These are phyloP conservation scores for Zygoascus flipseniorum DNA, from an alignment of 805 yeast species.

Conservation along the genomic window DNA sequence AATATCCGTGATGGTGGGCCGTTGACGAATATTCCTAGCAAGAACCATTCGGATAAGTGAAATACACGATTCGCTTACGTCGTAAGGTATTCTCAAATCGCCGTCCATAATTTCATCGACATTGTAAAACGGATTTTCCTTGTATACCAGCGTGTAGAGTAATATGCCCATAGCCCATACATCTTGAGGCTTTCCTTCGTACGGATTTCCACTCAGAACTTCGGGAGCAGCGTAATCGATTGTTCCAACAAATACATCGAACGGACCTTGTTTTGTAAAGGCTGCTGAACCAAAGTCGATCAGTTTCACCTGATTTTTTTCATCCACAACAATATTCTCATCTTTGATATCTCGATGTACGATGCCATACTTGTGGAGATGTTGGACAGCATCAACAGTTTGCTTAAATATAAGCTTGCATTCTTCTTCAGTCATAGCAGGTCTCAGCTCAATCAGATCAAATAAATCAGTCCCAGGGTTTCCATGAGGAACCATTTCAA, in stretches of 20 bases:
- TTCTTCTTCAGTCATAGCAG: conserved; percentile 72
- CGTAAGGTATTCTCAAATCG: conserved; percentile 60
- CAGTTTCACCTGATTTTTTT: conserved; percentile 62
- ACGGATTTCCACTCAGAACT: conserved; percentile 78
- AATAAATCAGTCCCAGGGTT: conserved; percentile 85
- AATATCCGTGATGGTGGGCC: conserved; percentile 72
- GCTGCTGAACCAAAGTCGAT: conserved; percentile 97
- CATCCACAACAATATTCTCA: conserved; percentile 84
- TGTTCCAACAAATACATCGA: conserved; percentile 95
- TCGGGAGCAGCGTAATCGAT: conserved; percentile 98
- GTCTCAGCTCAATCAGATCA: conserved; percentile 81
- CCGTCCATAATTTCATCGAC: conserved; percentile 95
- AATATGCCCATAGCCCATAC: conserved; percentile 95
- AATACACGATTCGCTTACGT: conserved; percentile 52
- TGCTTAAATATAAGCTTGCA: conserved; percentile 73
- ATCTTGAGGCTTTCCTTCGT: conserved; percentile 91
- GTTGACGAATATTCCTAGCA: conserved; percentile 51
- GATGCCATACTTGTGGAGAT: conserved; percentile 76
- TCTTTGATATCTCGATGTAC: conserved; percentile 94
- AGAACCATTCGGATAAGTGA: conserved; percentile 57
- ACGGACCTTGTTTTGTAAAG: conserved; percentile 82
- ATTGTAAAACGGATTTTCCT: conserved; percentile 92
- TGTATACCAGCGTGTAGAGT: conserved; percentile 79
- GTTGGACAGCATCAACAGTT: conserved; percentile 67
- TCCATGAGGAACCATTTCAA: conserved; percentile 90